A percentile compares a stretch with the other conserved stretches of the same genome.
Evolutionary conservation across 768 basidiomycete species (phyloP).

Genomic region (Suillus bovinus): DNA sequence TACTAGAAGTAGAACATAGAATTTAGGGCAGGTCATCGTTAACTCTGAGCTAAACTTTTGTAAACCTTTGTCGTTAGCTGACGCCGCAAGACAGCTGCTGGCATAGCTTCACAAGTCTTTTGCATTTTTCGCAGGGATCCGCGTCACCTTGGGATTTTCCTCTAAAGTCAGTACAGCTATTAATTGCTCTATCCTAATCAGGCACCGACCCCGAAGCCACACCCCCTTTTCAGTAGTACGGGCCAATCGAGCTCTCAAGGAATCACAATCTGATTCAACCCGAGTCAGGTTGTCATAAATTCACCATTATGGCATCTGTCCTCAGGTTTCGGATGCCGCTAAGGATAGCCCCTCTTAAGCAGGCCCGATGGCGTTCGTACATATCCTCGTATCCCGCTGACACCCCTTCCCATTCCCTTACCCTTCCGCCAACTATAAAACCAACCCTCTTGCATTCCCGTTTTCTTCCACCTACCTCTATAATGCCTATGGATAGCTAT

Average conservation of each 20-base stretch:
- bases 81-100: conserved; percentile 19
- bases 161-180: conserved; percentile 10
- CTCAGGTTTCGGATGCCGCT: conserved; percentile 33
- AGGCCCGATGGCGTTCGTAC: conserved; percentile 27
- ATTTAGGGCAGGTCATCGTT: conserved; percentile 26
- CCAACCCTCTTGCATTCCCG: conserved; percentile 18
- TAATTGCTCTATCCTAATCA: conserved; percentile 22
- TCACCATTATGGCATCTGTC: conserved; percentile 36
- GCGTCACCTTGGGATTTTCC: no score
- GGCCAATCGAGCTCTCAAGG: conserved; percentile 17
- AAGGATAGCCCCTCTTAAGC: conserved; percentile 43
- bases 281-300: conserved; percentile 45
- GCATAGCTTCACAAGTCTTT: conserved; percentile 2
- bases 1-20: conserved; percentile 1
- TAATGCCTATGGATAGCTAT: conserved; percentile 45
- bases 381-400: conserved; percentile 24
- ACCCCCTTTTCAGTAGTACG: conserved; percentile 20
- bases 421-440: conserved; percentile 42
- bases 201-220: conserved; percentile 16
- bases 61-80: conserved; percentile 9
- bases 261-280: conserved; percentile 32
- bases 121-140: no score
- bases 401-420: conserved; percentile 32
- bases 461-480: conserved; percentile 24
- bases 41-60: conserved; percentile 11